These are phyloP conservation scores for Lodderomyces metapsilosis DNA, from an alignment of 1,139 yeast species.

Conservation along the genomic window DNA sequence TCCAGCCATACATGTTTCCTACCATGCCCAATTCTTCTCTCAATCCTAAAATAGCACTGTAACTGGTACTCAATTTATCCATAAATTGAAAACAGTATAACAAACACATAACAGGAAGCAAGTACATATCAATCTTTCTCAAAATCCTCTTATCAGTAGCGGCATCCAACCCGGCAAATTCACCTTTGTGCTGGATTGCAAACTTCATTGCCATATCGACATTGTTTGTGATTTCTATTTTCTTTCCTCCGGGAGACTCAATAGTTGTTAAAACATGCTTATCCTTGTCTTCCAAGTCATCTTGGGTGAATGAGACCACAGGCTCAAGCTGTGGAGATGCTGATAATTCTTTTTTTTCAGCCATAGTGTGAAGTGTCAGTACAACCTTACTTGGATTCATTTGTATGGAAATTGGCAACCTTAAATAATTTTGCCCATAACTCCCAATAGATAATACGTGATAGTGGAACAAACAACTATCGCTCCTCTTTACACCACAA, in stretches of 20 bases:
- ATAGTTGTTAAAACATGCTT: conserved; percentile 24
- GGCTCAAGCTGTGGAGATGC: too few relatives aligned
- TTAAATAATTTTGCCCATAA: too few relatives aligned
- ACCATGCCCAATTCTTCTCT: conserved; percentile 46
- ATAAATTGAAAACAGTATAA: conserved; percentile 66
- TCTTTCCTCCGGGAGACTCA: conserved; percentile 29
- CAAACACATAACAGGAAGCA: conserved; percentile 58
- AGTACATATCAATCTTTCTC: conserved; percentile 51
- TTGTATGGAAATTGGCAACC: too few relatives aligned
- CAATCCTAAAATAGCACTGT: conserved; percentile 63
- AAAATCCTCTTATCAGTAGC: conserved; percentile 19
- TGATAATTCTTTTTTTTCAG: too few relatives aligned
- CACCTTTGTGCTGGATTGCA: conserved; percentile 21
- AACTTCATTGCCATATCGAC: conserved; percentile 35
- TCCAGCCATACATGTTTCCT: conserved; percentile 55
- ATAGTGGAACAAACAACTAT: too few relatives aligned
- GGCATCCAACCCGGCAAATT: conserved; percentile 18
- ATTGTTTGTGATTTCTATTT: conserved; percentile 29
- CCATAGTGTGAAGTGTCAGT: too few relatives aligned
- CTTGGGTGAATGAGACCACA: conserved; percentile 7
- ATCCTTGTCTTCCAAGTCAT: conserved; percentile 8
- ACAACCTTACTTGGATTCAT: too few relatives aligned
- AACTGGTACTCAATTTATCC: conserved; percentile 61
- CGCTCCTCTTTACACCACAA: too few relatives aligned
- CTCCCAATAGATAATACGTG: too few relatives aligned